Evolutionary conservation across 2,329 filamentous ascomycete species (phyloP), one percentile per base, ranked within the genome.

Genomic region (Colletotrichum karsti): DNA sequence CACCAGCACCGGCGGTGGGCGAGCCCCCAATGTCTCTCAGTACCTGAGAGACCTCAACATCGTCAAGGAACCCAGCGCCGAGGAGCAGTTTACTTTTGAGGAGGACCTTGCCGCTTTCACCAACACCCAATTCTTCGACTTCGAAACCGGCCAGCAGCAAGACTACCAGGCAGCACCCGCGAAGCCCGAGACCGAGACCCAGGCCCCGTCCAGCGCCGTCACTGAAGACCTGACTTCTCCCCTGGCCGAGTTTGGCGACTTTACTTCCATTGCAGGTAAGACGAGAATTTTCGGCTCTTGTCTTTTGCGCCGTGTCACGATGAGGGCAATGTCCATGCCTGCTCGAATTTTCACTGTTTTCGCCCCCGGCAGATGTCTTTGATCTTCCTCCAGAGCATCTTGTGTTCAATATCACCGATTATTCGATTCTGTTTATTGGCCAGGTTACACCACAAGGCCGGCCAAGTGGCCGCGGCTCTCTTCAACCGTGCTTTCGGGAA

Each of bases 41-140:
- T 97, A 96, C 83, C 87, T 98, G 72, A 92, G 93, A 75, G 92
- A 95, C 73, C 86, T 98, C 75, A 97, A 97, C 84, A 88, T 90
- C 69, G 84, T 91, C 69, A 89, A 90, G 73, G 62, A 66, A 24
- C 37, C 53, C 35, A 88, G 92, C 60, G 85, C 91, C 58, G 86
- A 91, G 69, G 88, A 92, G 60, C 80, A 84, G 57, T 87, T 91
- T 79, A 87, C 87, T 73, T 83, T 92, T 70, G 91, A 93, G 73
- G 89, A 92, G 68, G 91, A 94, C 71, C 83, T 95, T 56, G 90
- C 91, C 57, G 87, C 94, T 75, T 96, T 95, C 82, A 93, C 92
- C 65, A 95, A 95, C 80, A 90, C 92, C 50, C 89, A 93, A 73
- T 95, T 95, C 79, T 92, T 92, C 78, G 92, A 95, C 75, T 93